Percentiles rank a stretch among this genome's conserved stretches.
Evolutionary conservation across 768 basidiomycete species (phyloP).

Genomic region (Rhodotorula taiwanensis): DNA sequence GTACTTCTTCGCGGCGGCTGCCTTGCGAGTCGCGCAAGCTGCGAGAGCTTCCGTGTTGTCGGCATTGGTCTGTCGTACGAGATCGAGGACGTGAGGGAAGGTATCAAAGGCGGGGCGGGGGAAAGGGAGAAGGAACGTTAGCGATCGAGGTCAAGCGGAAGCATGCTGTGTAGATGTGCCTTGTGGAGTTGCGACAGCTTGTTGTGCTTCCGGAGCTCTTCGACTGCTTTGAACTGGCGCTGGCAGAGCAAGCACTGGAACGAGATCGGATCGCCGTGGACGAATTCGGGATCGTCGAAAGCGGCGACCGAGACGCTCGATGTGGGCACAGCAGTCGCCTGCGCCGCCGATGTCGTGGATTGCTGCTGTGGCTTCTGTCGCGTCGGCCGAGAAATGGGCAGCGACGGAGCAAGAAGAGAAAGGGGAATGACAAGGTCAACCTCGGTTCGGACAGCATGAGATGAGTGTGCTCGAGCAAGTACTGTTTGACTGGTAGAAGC

Average conservation of each 20-base stretch:
- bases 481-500: conserved; percentile 3
- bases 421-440: conserved; percentile 8
- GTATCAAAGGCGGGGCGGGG: neutral
- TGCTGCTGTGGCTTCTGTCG: neutral
- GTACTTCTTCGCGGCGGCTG: conserved; percentile 54
- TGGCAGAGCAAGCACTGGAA: conserved; percentile 84
- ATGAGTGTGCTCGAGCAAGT: conserved; percentile 30
- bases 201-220: conserved; percentile 81
- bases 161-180: conserved; percentile 51
- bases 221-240: conserved; percentile 80
- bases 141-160: too few relatives aligned
- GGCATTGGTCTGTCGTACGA: conserved; percentile 70
- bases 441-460: conserved; percentile 1
- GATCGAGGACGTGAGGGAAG: conserved; percentile 1
- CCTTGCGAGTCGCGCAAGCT: conserved; percentile 60
- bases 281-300: conserved; percentile 58
- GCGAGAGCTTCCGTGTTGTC: conserved; percentile 49
- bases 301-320: conserved; percentile 11
- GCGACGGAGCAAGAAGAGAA: neutral
- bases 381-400: neutral
- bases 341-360: too few relatives aligned
- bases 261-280: conserved; percentile 68
- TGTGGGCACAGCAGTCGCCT: too few relatives aligned
- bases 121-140: conserved; percentile 40
- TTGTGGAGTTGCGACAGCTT: conserved; percentile 93